Evolutionary conservation across 2,329 filamentous ascomycete species (phyloP), one percentile per base, ranked within the genome.

Genomic region (Penicillium sp.): DNA sequence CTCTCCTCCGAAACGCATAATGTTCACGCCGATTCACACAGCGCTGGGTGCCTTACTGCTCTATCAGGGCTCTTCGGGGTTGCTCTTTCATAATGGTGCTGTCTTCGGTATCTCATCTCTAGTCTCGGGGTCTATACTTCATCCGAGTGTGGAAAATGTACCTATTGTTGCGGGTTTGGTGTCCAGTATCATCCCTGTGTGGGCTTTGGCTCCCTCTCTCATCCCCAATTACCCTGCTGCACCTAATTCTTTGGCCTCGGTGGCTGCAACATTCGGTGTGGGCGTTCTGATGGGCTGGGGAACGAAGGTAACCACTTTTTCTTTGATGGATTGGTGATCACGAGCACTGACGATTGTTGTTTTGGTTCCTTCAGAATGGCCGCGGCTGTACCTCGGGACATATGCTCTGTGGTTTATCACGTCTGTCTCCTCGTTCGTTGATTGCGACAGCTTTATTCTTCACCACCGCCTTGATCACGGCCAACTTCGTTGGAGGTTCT

Each of bases 361-460:
- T 8, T 51, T 33, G 9, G 6, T 42, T 10, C 10, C n/a, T 51
- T 13, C 55, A 80, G 78, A 76, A 75, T 62, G 76, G 73, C 49
- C 75, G 77, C 53, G 81, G 82, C 19, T 84, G 82, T 62, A 83
- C 81, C 10, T 83, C 81, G 2, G 81, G 81, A 51, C 81, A 84
- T 62, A 83, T 84, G 78, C 77, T 84, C 31, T 83, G 81, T 59
- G 82, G 82, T 1, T 64, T 84, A 4, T 76, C 80, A 5, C 76
- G 80, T 42, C 71, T 81, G 26, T 82, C 78, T 14, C 71, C 75
- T n/a, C 77, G 81, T 48, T 83, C 81, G 14, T 59, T 80, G 5
- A 73, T 79, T 54, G 80, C 81, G 46, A 79, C 78, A 1, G 71
- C 70, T 13, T 66, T 75, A 25, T 80, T 80, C 69, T 80, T 80